A percentile compares a stretch with the other conserved stretches of the same genome.
phyloP scores from a whole-genome alignment of 768 basidiomycete genomes.

The Mycena galopus region DNA sequence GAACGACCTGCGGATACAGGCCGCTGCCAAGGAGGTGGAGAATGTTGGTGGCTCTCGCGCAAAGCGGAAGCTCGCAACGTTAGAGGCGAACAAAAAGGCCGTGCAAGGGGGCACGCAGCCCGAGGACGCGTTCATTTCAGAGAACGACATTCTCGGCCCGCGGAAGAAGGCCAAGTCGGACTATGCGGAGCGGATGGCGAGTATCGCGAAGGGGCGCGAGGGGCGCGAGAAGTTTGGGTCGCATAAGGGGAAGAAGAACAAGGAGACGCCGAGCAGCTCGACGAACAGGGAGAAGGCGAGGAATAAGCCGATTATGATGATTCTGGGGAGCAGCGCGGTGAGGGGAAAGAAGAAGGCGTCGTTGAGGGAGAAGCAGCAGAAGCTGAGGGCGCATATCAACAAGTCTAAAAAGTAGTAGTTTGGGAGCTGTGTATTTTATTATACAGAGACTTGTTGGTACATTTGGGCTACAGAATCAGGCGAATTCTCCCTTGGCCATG shows the following conservation, averaged over 20 bases:
- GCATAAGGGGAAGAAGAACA: constrained; percentile 92
- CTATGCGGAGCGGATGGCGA: constrained; percentile 94
- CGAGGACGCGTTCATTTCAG: constrained; percentile 80
- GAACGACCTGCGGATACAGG: constrained; percentile 88
- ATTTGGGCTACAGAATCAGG: background rate
- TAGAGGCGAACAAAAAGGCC: constrained; percentile 80
- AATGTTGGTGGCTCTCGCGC: constrained; percentile 77
- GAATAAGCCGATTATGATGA: constrained; percentile 98
- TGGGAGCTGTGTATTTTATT: background rate
- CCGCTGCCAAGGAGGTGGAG: constrained; percentile 78
- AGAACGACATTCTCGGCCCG: constrained; percentile 93
- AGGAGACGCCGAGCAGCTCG: constrained; percentile 83
- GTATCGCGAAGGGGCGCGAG: constrained; percentile 92
- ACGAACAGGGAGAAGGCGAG: constrained; percentile 94
- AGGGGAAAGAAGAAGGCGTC: constrained; percentile 87
- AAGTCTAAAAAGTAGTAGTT: constrained; percentile 68
- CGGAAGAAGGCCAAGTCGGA: constrained; percentile 94
- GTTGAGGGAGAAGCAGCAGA: constrained; percentile 84
- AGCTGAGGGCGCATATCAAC: constrained; percentile 81
- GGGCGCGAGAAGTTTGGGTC: constrained; percentile 95
- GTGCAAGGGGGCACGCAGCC: constrained; percentile 59
- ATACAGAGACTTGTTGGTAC: constrained; percentile 8
- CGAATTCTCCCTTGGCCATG: constrained; percentile 27
- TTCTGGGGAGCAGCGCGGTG: constrained; percentile 82
- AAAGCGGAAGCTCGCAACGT: constrained; percentile 89